These are phyloP conservation scores for Zelopaecilomyces penicillatus DNA, from an alignment of 2,329 filamentous ascomycete genomes.

Conservation along the genomic window DNA sequence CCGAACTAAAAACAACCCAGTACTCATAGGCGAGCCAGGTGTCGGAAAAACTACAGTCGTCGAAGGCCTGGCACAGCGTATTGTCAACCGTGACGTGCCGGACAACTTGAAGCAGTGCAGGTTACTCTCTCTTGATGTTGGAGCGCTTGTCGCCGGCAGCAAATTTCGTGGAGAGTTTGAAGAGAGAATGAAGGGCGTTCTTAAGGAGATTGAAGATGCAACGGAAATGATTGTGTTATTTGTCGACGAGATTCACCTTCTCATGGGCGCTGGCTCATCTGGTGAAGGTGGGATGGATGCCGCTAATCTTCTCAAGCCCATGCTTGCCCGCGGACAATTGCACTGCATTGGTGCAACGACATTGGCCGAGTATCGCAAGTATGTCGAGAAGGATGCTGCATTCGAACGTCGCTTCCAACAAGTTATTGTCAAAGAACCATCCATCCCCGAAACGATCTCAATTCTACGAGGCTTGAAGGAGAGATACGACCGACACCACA, in stretches of 20 bases:
- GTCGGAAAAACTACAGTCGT: slow-evolving; percentile 98
- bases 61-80: slow-evolving; percentile 88
- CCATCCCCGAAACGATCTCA: slow-evolving; percentile 82
- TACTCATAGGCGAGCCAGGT: slow-evolving; percentile 94
- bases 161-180: slow-evolving; percentile 99
- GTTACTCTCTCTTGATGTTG: slow-evolving; percentile 89
- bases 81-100: slow-evolving; percentile 93
- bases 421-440: slow-evolving; percentile 91
- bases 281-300: slow-evolving; percentile 98
- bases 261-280: slow-evolving; percentile 93
- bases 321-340: slow-evolving; percentile 91
- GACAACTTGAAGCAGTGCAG: slow-evolving; percentile 92
- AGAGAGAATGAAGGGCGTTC: slow-evolving; percentile 96
- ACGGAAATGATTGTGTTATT: slow-evolving; percentile 97
- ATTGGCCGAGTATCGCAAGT: slow-evolving; percentile 91
- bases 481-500: slow-evolving; percentile 95
- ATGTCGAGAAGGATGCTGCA: slow-evolving; percentile 96
- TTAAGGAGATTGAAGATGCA: slow-evolving; percentile 92
- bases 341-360: slow-evolving; percentile 98
- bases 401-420: slow-evolving; percentile 99
- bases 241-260: slow-evolving; percentile 95
- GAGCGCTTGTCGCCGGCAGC: slow-evolving; percentile 89
- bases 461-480: slow-evolving; percentile 98
- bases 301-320: slow-evolving; percentile 93
- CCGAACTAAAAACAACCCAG: slow-evolving; percentile 97